phyloP scores from a whole-genome alignment of 768 basidiomycete species.

The Tricholoma flavovirens region DNA sequence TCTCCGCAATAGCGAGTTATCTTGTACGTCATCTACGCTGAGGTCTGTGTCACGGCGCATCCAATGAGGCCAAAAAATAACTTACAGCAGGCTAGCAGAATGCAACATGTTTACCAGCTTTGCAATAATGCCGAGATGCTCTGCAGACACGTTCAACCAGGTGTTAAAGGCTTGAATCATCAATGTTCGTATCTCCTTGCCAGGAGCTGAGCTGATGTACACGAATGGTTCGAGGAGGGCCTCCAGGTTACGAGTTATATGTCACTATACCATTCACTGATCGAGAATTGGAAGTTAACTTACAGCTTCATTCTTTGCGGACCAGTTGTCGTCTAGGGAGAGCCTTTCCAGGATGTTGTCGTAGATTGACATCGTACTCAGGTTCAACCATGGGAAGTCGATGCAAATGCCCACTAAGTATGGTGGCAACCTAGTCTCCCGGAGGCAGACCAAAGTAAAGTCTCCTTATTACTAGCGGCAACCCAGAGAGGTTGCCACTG shows the following conservation, averaged over 20 bases:
- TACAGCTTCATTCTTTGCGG: constrained; percentile 1
- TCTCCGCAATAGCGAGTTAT: constrained; percentile 79
- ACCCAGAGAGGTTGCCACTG: no score
- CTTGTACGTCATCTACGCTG: constrained; percentile 94
- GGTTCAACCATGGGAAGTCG: no score
- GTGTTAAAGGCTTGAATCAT: constrained; percentile 90
- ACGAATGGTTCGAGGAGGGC: constrained; percentile 80
- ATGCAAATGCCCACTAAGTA: no score
- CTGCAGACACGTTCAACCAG: constrained; percentile 80
- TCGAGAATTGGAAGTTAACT: background rate
- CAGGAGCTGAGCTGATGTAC: constrained; percentile 77
- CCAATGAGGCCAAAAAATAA: background rate
- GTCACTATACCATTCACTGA: background rate
- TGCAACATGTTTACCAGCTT: constrained; percentile 93
- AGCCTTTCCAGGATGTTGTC: constrained; percentile 2
- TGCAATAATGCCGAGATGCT: constrained; percentile 68
- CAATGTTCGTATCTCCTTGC: constrained; percentile 85
- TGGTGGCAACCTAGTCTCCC: no score
- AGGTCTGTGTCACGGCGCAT: background rate
- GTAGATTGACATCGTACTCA: background rate
- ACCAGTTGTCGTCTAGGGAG: background rate
- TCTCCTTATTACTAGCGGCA: no score
- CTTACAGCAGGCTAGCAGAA: constrained; percentile 85
- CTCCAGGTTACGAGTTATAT: constrained; percentile 16
- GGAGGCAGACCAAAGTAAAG: no score